Base-by-base conservation (phyloP, 1,284 basidiomycete species). In the Caloboletus firmus region DNA sequence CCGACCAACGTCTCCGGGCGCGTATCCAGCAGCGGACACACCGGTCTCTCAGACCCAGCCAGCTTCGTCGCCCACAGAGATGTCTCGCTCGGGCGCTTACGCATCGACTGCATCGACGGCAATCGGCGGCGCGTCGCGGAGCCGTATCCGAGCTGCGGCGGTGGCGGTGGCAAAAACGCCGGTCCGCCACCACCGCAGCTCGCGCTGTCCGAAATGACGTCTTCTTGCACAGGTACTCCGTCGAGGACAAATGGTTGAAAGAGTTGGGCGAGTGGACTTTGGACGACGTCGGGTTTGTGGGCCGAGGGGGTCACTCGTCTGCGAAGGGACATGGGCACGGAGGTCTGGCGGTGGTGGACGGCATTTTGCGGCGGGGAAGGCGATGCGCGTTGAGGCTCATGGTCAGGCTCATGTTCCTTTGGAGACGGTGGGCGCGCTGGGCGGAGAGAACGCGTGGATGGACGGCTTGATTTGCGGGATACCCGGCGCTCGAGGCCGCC, bases 201-300 rank as follows among this genome's bases (percentile, higher is more conserved):
- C 12, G 59, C 47, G 0, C 18, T 42, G 35, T 64, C 59, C 20
- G 55, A 56, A 10, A 17, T 28, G 10, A 26, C 22, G 30, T 76
- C 72, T 53, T 80, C 76, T 2, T 64, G 59, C 18, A 68, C 69
- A 24, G 75, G 42, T 4, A 17, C 71, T 13, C 83, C 80, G 45
- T 83, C 81, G 17, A 84, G 71, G 9, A 84, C 57, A 18, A 89
- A 60, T 4, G 89, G 85, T 54, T 85, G 84, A 65, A 82, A 91
- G 13, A 89, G 75, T 64, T 89, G 87, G 4, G 87, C 86, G 2
- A 91, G 74, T 18, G 89, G 89, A 47, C 65, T 76, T 26, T 79
- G 76, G 5, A 70, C 65, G 31, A 71, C 59, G 37, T 83, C 79
- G 8, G 68, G 56, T 39, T 75, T 78, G 40, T 70, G 72, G 51